phyloP scores from a whole-genome alignment of 192 early-diverging fungal genomes.

The Coemansia asiatica region DNA sequence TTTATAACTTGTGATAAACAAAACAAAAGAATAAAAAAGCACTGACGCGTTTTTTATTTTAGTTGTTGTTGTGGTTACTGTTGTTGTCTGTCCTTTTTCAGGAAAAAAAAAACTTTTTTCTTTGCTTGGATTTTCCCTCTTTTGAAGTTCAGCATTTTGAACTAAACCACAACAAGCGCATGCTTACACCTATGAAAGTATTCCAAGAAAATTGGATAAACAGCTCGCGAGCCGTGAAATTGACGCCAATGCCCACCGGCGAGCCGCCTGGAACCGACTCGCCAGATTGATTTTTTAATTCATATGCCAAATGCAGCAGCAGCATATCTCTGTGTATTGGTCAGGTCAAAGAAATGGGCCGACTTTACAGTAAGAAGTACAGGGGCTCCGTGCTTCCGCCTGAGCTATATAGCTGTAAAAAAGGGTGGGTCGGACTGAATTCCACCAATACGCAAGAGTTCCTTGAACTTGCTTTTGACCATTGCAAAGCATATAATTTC shows the following conservation, averaged over 20 bases:
- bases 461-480: too few species aligned
- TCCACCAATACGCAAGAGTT: neutral
- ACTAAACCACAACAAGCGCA: neutral
- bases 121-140: neutral
- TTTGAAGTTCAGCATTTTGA: neutral
- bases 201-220: too few species aligned
- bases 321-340: neutral
- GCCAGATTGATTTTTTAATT: neutral
- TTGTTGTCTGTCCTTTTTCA: neutral
- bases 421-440: neutral
- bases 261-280: neutral
- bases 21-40: neutral
- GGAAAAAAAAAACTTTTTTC: neutral
- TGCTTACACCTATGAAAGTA: too few species aligned
- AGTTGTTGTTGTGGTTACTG: neutral
- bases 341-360: neutral
- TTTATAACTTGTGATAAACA: neutral
- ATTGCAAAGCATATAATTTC: neutral
- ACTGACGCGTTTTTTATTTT: neutral
- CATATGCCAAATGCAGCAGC: neutral
- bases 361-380: neutral
- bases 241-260: neutral
- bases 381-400: neutral
- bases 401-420: too few species aligned
- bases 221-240: neutral